These are phyloP conservation scores for Syncephalastrum racemosum DNA, from an alignment of 371 early-diverging fungal species.

Conservation along the genomic window DNA sequence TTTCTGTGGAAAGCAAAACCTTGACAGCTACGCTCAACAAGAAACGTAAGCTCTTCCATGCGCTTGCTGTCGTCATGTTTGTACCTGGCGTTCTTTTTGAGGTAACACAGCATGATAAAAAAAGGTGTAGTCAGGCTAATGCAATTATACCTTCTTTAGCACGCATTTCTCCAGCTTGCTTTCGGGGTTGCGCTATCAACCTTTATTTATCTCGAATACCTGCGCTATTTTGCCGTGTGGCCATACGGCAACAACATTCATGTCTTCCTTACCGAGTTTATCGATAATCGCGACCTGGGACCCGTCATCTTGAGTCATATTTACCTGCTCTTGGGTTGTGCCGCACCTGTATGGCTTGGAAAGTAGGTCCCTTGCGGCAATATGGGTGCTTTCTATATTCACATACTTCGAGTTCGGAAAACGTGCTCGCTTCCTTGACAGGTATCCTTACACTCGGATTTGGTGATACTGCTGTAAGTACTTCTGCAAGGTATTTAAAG, in stretches of 20 bases:
- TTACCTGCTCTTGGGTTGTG: slow-evolving; percentile 88
- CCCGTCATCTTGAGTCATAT: slow-evolving; percentile 86
- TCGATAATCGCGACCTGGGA: slow-evolving; percentile 81
- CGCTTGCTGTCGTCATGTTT: slow-evolving; percentile 82
- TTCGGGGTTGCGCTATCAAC: slow-evolving; percentile 75
- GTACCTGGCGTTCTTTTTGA: slow-evolving; percentile 77
- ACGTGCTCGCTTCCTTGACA: slow-evolving; percentile 58
- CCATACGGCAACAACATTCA: slow-evolving; percentile 71
- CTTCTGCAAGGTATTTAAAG: no score
- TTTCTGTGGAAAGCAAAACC: slow-evolving; percentile 22
- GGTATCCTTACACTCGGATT: slow-evolving; percentile 87
- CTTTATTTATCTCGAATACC: slow-evolving; percentile 76
- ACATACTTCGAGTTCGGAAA: slow-evolving; percentile 22
- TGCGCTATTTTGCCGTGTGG: slow-evolving; percentile 75
- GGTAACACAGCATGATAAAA: slow-evolving; percentile 41
- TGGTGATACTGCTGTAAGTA: slow-evolving; percentile 77
- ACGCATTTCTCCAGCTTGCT: slow-evolving; percentile 74
- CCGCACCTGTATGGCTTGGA: slow-evolving; percentile 85
- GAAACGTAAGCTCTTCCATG: slow-evolving; percentile 87
- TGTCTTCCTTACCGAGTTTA: slow-evolving; percentile 72
- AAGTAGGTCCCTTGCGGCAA: slow-evolving; percentile 30
- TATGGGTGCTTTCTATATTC: neutral
- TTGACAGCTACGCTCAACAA: slow-evolving; percentile 59
- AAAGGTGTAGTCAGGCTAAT: slow-evolving; percentile 48
- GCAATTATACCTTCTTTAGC: slow-evolving; percentile 58